A percentile compares a stretch with the other conserved stretches of the same genome.
phyloP scores from a whole-genome alignment of 805 yeast species.

The Candida schatavii region DNA sequence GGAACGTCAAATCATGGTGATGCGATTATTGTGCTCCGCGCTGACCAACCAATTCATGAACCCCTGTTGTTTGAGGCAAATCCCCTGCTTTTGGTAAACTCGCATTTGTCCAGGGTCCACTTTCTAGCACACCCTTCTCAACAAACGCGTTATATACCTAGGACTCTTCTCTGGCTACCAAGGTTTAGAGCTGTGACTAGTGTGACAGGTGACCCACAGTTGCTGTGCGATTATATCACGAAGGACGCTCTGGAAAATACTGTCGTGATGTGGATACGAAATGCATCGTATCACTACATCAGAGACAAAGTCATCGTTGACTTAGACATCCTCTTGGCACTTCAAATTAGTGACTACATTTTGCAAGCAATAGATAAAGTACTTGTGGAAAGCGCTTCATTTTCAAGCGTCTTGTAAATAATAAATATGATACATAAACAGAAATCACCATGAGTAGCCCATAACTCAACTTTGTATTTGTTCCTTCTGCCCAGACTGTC shows the following conservation, averaged over 20 bases:
- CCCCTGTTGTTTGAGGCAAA: not conserved
- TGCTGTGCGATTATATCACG: not conserved
- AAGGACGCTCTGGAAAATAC: not conserved
- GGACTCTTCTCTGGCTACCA: conserved; percentile 18
- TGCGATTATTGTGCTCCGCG: not conserved
- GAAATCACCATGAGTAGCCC: not conserved
- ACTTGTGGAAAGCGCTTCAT: not conserved
- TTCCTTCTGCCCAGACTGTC: not conserved
- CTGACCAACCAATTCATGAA: no score
- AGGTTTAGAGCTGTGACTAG: conserved; percentile 10
- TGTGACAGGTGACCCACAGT: conserved; percentile 2
- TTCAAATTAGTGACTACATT: not conserved
- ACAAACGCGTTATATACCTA: conserved; percentile 1
- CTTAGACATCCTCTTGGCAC: not conserved
- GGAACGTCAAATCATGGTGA: not conserved
- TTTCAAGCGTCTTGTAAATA: not conserved
- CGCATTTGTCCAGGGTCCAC: conserved; percentile 1
- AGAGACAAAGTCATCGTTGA: conserved; percentile 1
- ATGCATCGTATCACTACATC: not conserved
- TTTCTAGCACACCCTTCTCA: not conserved
- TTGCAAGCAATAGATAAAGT: not conserved
- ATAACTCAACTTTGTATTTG: not conserved
- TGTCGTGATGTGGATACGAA: not conserved
- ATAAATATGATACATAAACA: conserved; percentile 3
- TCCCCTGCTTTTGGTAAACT: not conserved